Conservation (phyloP, 306 rosid species). For the Begonia peltatifolia region DNA sequence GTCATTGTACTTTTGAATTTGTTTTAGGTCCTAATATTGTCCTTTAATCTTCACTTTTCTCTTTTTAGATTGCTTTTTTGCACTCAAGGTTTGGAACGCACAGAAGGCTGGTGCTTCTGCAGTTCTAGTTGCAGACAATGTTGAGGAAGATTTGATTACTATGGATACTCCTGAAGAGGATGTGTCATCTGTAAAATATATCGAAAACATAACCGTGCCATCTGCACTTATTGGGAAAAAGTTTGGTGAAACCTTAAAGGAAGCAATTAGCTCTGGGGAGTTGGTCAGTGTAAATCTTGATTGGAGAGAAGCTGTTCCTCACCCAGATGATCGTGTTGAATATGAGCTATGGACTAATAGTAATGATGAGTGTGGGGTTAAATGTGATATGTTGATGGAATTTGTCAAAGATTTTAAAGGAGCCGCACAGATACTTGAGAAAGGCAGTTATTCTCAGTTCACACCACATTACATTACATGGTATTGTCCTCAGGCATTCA, state of each 20-base stretch:
- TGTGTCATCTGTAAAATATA: conserved; percentile 35
- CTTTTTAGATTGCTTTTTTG: conserved; percentile 49
- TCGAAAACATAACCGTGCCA: conserved; percentile 53
- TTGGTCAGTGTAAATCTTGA: conserved; percentile 51
- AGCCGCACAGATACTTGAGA: conserved; percentile 55
- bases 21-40: conserved; percentile 1
- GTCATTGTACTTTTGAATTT: background rate
- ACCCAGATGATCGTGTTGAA: conserved; percentile 60
- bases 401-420: conserved; percentile 55
- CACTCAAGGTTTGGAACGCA: conserved; percentile 61
- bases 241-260: conserved; percentile 38
- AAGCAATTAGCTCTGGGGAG: conserved; percentile 30
- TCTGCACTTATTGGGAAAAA: conserved; percentile 45
- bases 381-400: conserved; percentile 59
- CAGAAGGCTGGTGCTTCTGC: conserved; percentile 64
- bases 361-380: conserved; percentile 58
- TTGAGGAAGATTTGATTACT: conserved; percentile 40
- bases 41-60: conserved; percentile 3
- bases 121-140: conserved; percentile 52
- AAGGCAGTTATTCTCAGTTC: conserved; percentile 48
- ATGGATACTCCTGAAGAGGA: conserved; percentile 61
- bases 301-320: conserved; percentile 65
- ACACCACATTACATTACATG: conserved; percentile 62
- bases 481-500: conserved; percentile 63
- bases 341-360: conserved; percentile 63